Evolutionary conservation across 2,329 filamentous ascomycete species (phyloP).

Genomic region (Pseudocercospora macadamiae): DNA sequence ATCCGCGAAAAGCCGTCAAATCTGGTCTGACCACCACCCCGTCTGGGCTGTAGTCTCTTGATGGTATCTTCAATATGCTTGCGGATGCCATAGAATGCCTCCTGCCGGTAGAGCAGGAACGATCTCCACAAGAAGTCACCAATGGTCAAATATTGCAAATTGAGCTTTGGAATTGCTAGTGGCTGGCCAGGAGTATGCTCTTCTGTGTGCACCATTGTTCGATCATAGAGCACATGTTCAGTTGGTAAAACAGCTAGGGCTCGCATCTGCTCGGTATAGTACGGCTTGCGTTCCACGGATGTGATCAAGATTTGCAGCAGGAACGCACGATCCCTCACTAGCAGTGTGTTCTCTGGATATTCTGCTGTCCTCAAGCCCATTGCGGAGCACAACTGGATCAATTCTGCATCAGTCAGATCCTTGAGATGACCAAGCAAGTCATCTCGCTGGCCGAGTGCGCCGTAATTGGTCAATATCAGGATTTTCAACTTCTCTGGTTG

Average conservation of each 20-base stretch:
- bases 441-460: constrained; percentile 75
- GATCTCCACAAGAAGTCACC: constrained; percentile 98
- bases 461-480: constrained; percentile 88
- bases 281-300: constrained; percentile 73
- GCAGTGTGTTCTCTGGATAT: constrained; percentile 72
- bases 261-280: constrained; percentile 78
- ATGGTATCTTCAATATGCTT: constrained; percentile 86
- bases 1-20: constrained; percentile 90
- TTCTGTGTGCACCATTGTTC: constrained; percentile 77
- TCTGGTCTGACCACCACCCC: constrained; percentile 61
- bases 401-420: constrained; percentile 72
- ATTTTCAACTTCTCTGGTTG: constrained; percentile 93
- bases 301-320: constrained; percentile 73
- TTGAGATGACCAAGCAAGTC: constrained; percentile 79
- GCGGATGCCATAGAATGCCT: constrained; percentile 90
- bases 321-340: constrained; percentile 66
- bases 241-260: constrained; percentile 80
- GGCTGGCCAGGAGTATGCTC: constrained; percentile 84
- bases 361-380: constrained; percentile 74
- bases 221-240: constrained; percentile 78
- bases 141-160: constrained; percentile 91
- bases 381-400: constrained; percentile 67
- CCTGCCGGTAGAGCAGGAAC: constrained; percentile 82
- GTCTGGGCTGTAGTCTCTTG: constrained; percentile 74
- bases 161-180: constrained; percentile 89